Conservation (phyloP, 2,329 filamentous ascomycete genomes). For the Paraphoma sp. region DNA sequence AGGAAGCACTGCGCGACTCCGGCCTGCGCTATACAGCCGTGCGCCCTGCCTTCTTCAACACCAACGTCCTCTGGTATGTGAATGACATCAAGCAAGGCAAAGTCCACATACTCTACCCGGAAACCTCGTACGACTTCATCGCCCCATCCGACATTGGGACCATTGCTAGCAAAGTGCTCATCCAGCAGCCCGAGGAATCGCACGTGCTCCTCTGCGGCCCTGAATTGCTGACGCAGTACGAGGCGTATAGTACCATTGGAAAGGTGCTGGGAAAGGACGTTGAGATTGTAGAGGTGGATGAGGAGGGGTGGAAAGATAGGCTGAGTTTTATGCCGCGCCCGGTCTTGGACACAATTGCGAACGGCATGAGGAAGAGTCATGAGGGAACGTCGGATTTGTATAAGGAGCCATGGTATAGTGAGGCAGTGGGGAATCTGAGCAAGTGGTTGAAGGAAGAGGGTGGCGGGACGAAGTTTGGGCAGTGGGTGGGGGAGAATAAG, state of each 20-base stretch:
- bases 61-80: constrained; percentile 46
- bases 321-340: constrained; percentile 1
- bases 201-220: neutral
- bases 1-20: constrained; percentile 53
- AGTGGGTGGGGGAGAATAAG: constrained; percentile 9
- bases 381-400: constrained; percentile 49
- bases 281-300: constrained; percentile 5
- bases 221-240: neutral
- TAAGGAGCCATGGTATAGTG: constrained; percentile 23
- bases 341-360: constrained; percentile 4
- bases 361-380: constrained; percentile 62
- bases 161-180: neutral
- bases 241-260: constrained; percentile 3
- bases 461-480: constrained; percentile 6
- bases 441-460: constrained; percentile 8
- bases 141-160: neutral
- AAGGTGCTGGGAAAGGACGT: constrained; percentile 5
- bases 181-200: neutral
- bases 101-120: neutral
- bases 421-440: constrained; percentile 21
- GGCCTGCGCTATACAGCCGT: constrained; percentile 49
- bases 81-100: neutral
- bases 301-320: constrained; percentile 4
- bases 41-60: constrained; percentile 55
- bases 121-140: neutral